Evolutionary conservation across 2,329 filamentous ascomycete genomes (phyloP).

Genomic region (Acephala macrosclerotiorum): DNA sequence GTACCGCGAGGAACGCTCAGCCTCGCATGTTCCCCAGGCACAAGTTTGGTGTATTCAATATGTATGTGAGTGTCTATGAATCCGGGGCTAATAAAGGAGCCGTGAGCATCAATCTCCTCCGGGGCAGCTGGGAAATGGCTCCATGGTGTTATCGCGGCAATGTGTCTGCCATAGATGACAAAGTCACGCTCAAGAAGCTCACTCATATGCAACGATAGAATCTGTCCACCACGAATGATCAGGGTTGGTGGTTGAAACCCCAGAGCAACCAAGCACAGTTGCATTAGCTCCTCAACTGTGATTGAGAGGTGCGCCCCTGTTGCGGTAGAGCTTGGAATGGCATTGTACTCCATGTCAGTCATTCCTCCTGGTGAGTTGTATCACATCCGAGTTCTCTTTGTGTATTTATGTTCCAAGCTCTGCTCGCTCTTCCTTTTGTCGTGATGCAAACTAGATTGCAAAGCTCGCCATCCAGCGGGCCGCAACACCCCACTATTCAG

Average conservation of each 20-base stretch:
- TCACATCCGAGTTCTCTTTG: not conserved
- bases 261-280: conserved; percentile 30
- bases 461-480: not conserved
- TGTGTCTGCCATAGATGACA: conserved; percentile 34
- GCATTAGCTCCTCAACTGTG: conserved; percentile 32
- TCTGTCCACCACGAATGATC: conserved; percentile 34
- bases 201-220: conserved; percentile 33
- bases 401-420: not conserved
- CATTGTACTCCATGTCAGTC: conserved; percentile 15
- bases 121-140: conserved; percentile 29
- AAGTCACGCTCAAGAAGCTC: conserved; percentile 36
- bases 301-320: conserved; percentile 36
- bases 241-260: conserved; percentile 28
- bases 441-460: not conserved
- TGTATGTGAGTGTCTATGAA: conserved; percentile 40
- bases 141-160: conserved; percentile 37
- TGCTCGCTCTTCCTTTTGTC: not conserved
- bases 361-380: not conserved
- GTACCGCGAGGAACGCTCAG: conserved; percentile 37
- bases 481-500: not conserved
- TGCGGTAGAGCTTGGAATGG: conserved; percentile 23
- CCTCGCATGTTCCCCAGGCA: conserved; percentile 32
- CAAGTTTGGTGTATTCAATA: conserved; percentile 37
- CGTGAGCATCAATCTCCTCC: conserved; percentile 31
- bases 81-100: conserved; percentile 34